Conservation (phyloP, 495 filamentous ascomycete species). For the Cercophora sp. region DNA sequence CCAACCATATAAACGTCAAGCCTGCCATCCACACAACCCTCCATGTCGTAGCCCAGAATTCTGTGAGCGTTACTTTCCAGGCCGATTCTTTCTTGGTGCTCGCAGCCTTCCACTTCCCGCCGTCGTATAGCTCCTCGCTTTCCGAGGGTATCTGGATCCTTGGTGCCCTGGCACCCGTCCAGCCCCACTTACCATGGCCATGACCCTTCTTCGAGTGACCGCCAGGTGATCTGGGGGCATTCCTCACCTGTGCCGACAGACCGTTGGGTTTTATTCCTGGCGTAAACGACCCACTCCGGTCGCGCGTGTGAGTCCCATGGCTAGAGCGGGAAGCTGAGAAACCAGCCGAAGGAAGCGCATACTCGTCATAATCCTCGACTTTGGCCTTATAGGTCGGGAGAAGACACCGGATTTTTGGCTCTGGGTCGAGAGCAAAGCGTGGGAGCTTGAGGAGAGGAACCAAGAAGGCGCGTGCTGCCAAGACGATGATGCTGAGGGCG, state of each 20-base stretch:
- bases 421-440: conserved; percentile 43
- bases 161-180: conserved; percentile 37
- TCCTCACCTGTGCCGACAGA: not conserved
- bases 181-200: conserved; percentile 29
- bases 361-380: conserved; percentile 39
- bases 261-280: conserved; percentile 11
- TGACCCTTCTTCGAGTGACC: conserved; percentile 13
- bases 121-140: conserved; percentile 31
- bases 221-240: conserved; percentile 6
- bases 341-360: conserved; percentile 21
- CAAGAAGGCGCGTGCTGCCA: conserved; percentile 59
- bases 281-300: conserved; percentile 18
- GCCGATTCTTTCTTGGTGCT: conserved; percentile 16
- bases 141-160: conserved; percentile 42
- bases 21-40: conserved; percentile 45
- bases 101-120: conserved; percentile 31
- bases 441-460: conserved; percentile 43
- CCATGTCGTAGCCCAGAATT: conserved; percentile 45
- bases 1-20: conserved; percentile 37
- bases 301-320: conserved; percentile 18
- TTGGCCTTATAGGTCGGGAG: conserved; percentile 47
- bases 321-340: conserved; percentile 23
- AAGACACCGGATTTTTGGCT: conserved; percentile 11
- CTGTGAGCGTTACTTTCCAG: conserved; percentile 27
- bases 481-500: conserved; percentile 53